These are phyloP conservation scores for Lecanoromycetidae sp. DNA, from an alignment of 2,329 filamentous ascomycete genomes.

Conservation along the genomic window DNA sequence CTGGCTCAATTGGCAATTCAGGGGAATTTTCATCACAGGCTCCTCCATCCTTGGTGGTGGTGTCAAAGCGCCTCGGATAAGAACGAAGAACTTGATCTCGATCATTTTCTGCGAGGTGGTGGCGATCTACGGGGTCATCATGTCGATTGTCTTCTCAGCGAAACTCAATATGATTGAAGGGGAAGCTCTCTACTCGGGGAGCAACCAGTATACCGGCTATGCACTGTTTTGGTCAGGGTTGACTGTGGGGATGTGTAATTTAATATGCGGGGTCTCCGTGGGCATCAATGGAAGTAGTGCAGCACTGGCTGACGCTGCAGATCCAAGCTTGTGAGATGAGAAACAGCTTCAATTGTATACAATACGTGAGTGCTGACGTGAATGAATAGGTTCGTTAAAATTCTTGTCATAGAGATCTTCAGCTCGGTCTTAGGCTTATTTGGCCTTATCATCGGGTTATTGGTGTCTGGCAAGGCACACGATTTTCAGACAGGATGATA, in stretches of 20 bases:
- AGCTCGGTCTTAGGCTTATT: slow-evolving; percentile 94
- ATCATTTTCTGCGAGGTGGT: slow-evolving; percentile 99
- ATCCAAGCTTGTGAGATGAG: slow-evolving; percentile 64
- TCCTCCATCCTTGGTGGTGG: slow-evolving; percentile 94
- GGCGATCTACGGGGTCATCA: slow-evolving; percentile 99
- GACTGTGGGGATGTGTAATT: slow-evolving; percentile 88
- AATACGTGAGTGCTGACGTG: neutral
- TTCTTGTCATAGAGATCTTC: slow-evolving; percentile 98
- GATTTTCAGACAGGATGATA: slow-evolving; percentile 50
- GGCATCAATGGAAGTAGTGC: slow-evolving; percentile 97
- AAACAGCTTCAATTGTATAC: no score
- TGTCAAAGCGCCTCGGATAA: slow-evolving; percentile 91
- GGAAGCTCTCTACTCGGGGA: slow-evolving; percentile 56
- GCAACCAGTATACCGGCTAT: slow-evolving; percentile 87
- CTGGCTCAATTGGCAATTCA: slow-evolving; percentile 32
- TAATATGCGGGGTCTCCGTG: slow-evolving; percentile 91
- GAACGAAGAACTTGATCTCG: slow-evolving; percentile 98
- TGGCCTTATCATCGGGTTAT: slow-evolving; percentile 83
- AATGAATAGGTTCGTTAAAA: slow-evolving; percentile 78
- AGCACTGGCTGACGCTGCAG: slow-evolving; percentile 88
- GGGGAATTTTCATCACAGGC: slow-evolving; percentile 98
- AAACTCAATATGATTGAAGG: slow-evolving; percentile 60
- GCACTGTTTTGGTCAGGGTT: slow-evolving; percentile 93
- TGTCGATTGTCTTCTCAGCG: slow-evolving; percentile 94
- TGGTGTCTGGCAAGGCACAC: slow-evolving; percentile 70